Evolutionary conservation across 345 rosid species (phyloP).

Genomic region (Kandelia obovata): DNA sequence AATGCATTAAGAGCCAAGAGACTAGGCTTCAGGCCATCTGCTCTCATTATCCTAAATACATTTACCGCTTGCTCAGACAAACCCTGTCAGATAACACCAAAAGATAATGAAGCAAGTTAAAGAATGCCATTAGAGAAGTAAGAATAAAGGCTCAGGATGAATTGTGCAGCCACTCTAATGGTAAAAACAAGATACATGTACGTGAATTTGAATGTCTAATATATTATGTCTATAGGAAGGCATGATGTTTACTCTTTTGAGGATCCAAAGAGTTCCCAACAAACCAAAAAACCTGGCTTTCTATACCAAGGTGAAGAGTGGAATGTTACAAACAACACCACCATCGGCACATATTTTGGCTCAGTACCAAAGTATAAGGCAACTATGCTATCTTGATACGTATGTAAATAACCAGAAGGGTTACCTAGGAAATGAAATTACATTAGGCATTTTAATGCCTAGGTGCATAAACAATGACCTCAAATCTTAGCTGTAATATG

Average conservation of each 20-base stretch:
- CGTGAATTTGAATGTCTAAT: background rate
- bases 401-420: background rate
- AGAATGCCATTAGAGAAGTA: background rate
- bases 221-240: background rate
- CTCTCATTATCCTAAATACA: conserved; percentile 81
- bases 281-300: background rate
- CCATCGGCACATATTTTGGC: background rate
- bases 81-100: conserved; percentile 52
- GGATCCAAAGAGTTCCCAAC: background rate
- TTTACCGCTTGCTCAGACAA: conserved; percentile 85
- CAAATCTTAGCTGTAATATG: background rate
- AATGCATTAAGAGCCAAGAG: conserved; percentile 83
- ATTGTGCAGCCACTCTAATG: background rate
- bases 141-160: too few species aligned
- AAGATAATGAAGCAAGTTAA: background rate
- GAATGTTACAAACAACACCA: background rate
- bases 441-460: background rate
- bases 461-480: background rate
- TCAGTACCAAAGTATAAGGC: background rate
- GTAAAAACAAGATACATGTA: background rate
- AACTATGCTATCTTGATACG: background rate
- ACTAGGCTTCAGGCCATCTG: conserved; percentile 85
- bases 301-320: too few species aligned
- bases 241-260: too few species aligned
- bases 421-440: background rate